Conservation (phyloP, 2,329 filamentous ascomycete genomes). For the Pseudocercospora musae region DNA sequence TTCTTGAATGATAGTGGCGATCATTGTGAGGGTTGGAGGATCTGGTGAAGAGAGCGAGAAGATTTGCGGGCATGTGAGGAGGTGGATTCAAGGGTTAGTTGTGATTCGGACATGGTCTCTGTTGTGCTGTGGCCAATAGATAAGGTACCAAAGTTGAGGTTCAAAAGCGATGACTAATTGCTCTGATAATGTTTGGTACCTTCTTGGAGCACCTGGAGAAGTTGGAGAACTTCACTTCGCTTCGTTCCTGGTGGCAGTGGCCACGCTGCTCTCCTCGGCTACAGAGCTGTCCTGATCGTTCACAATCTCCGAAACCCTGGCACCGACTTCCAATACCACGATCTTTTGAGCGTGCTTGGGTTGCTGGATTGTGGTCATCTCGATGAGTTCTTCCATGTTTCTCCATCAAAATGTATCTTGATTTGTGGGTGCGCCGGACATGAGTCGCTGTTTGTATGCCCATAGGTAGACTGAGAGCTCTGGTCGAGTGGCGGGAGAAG, state of each 20-base stretch:
- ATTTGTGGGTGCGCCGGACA: not conserved
- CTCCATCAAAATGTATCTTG: not conserved
- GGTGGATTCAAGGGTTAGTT: not conserved
- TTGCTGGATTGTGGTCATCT: not conserved
- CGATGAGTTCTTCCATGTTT: not conserved
- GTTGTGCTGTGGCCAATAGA: not conserved
- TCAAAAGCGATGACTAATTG: not conserved
- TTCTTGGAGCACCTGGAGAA: no score
- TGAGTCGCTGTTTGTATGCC: not conserved
- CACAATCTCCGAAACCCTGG: not conserved
- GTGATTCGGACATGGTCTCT: no score
- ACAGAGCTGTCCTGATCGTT: not conserved
- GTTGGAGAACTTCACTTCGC: no score
- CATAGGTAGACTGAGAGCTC: not conserved
- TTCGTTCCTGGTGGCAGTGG: no score
- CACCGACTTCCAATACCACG: not conserved
- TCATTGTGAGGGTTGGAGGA: not conserved
- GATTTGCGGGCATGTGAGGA: not conserved
- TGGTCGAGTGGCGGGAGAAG: not conserved
- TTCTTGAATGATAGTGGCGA: not conserved
- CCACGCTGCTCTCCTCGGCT: no score
- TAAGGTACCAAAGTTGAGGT: not conserved
- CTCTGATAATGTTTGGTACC: no score
- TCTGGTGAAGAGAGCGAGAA: not conserved
- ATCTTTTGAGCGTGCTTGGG: not conserved